Conservation (phyloP, 257 asterid species). For the Solanum lignicaule region DNA sequence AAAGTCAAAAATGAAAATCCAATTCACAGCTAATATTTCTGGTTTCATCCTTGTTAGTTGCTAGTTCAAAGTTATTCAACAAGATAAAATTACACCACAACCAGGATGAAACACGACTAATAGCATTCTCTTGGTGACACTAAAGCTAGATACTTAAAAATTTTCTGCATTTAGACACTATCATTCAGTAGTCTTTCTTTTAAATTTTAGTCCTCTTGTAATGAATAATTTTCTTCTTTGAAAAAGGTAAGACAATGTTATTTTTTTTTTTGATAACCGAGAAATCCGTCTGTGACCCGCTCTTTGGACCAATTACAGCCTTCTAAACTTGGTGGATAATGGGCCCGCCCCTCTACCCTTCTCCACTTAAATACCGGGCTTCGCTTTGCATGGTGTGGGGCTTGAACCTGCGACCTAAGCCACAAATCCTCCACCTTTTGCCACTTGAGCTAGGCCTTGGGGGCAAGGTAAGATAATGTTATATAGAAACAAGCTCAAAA, state of each 20-base stretch:
- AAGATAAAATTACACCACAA: background rate
- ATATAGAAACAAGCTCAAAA: background rate
- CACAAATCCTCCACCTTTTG: too few species aligned
- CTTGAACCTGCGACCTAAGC: too few species aligned
- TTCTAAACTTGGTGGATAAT: too few species aligned
- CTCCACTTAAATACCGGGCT: too few species aligned
- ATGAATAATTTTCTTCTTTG: background rate
- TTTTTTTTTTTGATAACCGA: too few species aligned
- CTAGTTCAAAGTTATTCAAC: background rate
- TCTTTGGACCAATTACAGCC: too few species aligned
- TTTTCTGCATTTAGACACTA: background rate
- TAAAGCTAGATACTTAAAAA: background rate
- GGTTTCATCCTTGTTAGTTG: background rate
- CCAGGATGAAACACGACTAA: background rate
- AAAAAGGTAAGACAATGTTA: background rate
- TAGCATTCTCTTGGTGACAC: background rate
- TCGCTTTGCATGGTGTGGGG: too few species aligned
- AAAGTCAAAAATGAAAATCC: background rate
- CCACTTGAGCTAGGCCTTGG: too few species aligned
- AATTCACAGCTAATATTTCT: background rate
- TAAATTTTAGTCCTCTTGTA: background rate
- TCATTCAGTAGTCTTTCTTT: background rate
- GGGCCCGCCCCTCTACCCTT: too few species aligned
- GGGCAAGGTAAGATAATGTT: background rate
- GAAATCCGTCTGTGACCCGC: too few species aligned